phyloP scores from a whole-genome alignment of 2,329 filamentous ascomycete genomes.

The Phyllosticta citribraziliensis region DNA sequence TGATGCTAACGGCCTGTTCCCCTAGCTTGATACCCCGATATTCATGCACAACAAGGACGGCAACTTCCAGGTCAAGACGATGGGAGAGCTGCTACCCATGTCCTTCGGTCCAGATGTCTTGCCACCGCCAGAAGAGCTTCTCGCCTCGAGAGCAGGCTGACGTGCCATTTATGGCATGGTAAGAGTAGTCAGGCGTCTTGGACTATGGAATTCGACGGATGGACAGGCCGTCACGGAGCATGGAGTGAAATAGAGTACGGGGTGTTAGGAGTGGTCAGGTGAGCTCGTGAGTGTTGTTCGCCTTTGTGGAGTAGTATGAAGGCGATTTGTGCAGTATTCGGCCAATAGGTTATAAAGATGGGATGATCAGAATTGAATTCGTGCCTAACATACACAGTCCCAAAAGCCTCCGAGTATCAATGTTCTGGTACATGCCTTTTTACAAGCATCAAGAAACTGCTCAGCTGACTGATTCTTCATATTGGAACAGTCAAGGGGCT shows the following conservation, averaged over 20 bases:
- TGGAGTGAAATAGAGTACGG: too few species aligned
- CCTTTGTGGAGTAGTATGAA: too few species aligned
- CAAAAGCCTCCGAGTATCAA: neutral
- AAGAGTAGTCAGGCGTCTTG: too few species aligned
- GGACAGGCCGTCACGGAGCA: too few species aligned
- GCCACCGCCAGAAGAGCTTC: slow-evolving; percentile 25
- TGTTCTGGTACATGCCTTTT: neutral
- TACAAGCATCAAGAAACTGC: neutral
- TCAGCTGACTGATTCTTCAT: neutral
- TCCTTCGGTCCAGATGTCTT: slow-evolving; percentile 44
- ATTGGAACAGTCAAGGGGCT: slow-evolving; percentile 30
- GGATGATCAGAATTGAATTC: neutral
- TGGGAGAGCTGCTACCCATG: slow-evolving; percentile 52
- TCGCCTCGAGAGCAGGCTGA: slow-evolving; percentile 15
- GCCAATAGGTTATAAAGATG: too few species aligned
- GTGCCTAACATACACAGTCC: neutral
- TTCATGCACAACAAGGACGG: slow-evolving; percentile 88
- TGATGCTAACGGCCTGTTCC: neutral
- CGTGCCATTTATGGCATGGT: too few species aligned
- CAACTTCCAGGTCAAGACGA: slow-evolving; percentile 57
- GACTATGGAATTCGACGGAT: too few species aligned
- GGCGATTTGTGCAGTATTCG: too few species aligned
- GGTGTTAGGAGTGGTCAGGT: too few species aligned
- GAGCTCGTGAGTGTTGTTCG: too few species aligned
- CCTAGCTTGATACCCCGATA: slow-evolving; percentile 55